A percentile compares a stretch with the other conserved stretches of the same genome.
Conservation (phyloP, 345 rosid genomes). For the Cochlearia excelsa region DNA sequence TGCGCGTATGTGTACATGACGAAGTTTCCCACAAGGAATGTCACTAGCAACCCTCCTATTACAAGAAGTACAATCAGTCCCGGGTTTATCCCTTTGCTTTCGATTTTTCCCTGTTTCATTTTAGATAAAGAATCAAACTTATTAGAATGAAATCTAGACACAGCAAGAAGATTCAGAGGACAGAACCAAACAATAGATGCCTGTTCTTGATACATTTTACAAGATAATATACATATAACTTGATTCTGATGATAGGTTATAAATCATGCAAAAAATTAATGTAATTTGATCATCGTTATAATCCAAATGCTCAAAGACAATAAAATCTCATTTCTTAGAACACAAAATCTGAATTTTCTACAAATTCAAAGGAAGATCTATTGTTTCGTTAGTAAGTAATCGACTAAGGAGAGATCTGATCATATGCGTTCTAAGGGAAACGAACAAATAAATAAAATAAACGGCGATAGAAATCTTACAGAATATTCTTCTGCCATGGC, state of each 20-base stretch:
- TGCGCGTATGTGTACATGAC: conserved; percentile 55
- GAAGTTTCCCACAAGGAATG: conserved; percentile 67
- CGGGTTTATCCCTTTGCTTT: conserved; percentile 63
- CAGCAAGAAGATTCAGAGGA: conserved; percentile 3
- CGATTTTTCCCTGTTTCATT: conserved; percentile 36
- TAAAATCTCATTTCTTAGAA: too few relatives aligned
- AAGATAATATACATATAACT: too few relatives aligned
- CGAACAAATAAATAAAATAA: neutral
- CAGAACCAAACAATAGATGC: neutral
- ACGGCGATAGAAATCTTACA: conserved; percentile 18
- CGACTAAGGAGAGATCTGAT: neutral
- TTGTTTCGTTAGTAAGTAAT: too few relatives aligned
- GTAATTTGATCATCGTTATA: too few relatives aligned
- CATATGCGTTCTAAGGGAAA: neutral
- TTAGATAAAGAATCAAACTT: neutral
- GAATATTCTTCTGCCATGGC: conserved; percentile 35
- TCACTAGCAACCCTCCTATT: conserved; percentile 54
- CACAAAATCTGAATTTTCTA: neutral
- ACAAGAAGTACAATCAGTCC: conserved; percentile 71
- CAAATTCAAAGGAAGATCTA: too few relatives aligned
- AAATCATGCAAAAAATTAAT: too few relatives aligned
- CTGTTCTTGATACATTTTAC: too few relatives aligned
- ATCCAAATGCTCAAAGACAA: too few relatives aligned
- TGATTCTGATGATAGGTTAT: too few relatives aligned
- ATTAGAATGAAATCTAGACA: neutral